Base-by-base conservation (phyloP, 2,329 filamentous ascomycete species). In the Ceratocystis lukuohia region DNA sequence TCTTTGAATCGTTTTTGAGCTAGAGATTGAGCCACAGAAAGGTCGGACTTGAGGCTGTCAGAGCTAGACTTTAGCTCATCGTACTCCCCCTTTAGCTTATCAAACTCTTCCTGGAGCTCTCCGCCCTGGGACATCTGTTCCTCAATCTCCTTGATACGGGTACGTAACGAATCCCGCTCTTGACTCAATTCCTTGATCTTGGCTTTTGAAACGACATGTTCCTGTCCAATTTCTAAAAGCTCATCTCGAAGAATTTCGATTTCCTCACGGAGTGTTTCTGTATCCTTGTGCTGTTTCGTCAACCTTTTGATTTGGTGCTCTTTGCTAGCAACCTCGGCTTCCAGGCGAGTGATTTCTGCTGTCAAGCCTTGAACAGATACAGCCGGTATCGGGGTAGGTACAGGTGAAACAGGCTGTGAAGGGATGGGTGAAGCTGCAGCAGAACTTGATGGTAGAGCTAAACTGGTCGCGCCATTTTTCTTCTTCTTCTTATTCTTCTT, bases 401-500 rank as follows among this genome's bases (percentile, higher is more conserved):
- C 25, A 20, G 62, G 33, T 37, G 68, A 65, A 28, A 44, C 61
- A 7, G 48, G 59, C 15, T 62, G 65, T 20, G 61, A 68, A n/a
- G 25, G 45, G 20, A 44, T 45, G 20, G 64, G 62, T 20, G 62
- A 64, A 8, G 56, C 61, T 7, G n/a, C 72, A 72, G 1, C 72
- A 50, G 59, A 62, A 2, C 37, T 3, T 15, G 65, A 30, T 5
- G n/a, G 8, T 15, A 73, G 68, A 3, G 76, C 73, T 4, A 76
- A 71, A 65, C 80, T 74, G 5, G 74, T 74, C 69, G 82, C 84
- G 41, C 80, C 83, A 20, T 83, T 84, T 78, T 92, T 93, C 82
- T 95, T 96, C 79, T 93, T 96, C 74, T 89, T 89, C 70, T 91
- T 95, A 76, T 90, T 95, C 77, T 91, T 93, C 68, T 81, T 83